These are phyloP conservation scores for Ogataea paraovalis DNA, from an alignment of 805 yeast genomes.

Conservation along the genomic window DNA sequence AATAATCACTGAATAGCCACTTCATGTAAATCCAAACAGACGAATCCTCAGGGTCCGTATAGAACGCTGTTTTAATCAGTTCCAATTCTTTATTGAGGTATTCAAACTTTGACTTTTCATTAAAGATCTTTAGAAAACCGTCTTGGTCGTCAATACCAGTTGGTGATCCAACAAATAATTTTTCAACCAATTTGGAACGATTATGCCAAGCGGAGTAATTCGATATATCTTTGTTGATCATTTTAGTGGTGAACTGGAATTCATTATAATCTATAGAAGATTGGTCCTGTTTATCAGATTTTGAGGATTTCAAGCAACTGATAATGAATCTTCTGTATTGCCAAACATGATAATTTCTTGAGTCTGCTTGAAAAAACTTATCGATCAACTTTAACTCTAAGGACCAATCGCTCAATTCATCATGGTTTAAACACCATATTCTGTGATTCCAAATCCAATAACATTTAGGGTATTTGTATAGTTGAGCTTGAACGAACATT, in stretches of 20 bases:
- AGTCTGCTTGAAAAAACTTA: conserved; percentile 64
- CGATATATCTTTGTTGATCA: conserved; percentile 79
- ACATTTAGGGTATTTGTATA: conserved; percentile 75
- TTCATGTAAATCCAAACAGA: conserved; percentile 86
- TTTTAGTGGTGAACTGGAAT: conserved; percentile 69
- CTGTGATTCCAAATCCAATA: conserved; percentile 98
- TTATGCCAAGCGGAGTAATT: conserved; percentile 97
- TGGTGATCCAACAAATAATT: conserved; percentile 35
- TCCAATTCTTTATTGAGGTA: conserved; percentile 56
- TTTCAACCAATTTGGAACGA: conserved; percentile 64
- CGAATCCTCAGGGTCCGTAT: conserved; percentile 91
- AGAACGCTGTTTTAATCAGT: conserved; percentile 76
- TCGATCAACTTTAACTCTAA: conserved; percentile 66
- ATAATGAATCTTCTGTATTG: conserved; percentile 80
- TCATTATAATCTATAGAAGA: conserved; percentile 42
- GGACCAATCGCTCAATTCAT: conserved; percentile 55
- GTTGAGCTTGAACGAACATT: conserved; percentile 49
- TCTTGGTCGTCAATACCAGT: conserved; percentile 6
- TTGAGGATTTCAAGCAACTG: conserved; percentile 22
- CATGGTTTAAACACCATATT: conserved; percentile 66
- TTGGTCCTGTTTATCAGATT: conserved; percentile 6
- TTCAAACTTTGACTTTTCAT: conserved; percentile 13
- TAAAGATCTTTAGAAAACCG: conserved; percentile 17
- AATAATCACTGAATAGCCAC: conserved; percentile 61
- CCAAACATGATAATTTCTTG: conserved; percentile 95